phyloP scores from a whole-genome alignment of 2,329 filamentous ascomycete genomes.

The Fusarium fracticaudum region DNA sequence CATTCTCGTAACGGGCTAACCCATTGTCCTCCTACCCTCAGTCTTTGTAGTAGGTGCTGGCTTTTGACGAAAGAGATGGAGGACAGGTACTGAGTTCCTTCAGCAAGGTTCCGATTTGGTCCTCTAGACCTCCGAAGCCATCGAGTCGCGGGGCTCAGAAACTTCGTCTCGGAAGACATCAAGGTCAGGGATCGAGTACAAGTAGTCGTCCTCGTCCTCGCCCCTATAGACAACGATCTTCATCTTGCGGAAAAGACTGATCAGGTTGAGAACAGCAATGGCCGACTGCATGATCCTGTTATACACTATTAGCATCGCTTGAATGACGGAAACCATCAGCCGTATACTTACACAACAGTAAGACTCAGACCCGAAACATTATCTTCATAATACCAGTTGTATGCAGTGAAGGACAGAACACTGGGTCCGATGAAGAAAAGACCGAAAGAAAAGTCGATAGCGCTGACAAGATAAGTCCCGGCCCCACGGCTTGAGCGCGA shows the following conservation, averaged over 20 bases:
- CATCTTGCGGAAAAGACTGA: constrained; percentile 31
- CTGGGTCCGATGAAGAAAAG: constrained; percentile 31
- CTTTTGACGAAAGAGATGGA: background rate
- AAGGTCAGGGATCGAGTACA: constrained; percentile 18
- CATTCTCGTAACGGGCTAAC: background rate
- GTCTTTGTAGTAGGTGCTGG: background rate
- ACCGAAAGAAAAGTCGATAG: constrained; percentile 30
- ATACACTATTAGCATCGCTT: background rate
- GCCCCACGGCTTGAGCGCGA: background rate
- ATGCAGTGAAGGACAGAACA: constrained; percentile 10
- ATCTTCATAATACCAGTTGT: background rate
- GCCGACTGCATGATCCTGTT: constrained; percentile 23
- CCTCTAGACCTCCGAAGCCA: constrained; percentile 23
- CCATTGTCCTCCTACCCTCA: background rate
- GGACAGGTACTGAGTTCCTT: background rate
- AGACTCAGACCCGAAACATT: constrained; percentile 21
- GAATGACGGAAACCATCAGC: no score
- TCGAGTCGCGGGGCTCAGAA: constrained; percentile 33
- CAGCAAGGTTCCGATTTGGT: background rate
- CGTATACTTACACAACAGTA: constrained; percentile 31
- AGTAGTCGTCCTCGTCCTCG: constrained; percentile 23
- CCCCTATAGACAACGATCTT: constrained; percentile 30
- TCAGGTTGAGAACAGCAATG: constrained; percentile 24
- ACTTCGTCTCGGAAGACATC: constrained; percentile 33
- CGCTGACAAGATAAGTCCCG: constrained; percentile 20